phyloP scores from a whole-genome alignment of 495 filamentous ascomycete species.

The Aspergillus diversus region DNA sequence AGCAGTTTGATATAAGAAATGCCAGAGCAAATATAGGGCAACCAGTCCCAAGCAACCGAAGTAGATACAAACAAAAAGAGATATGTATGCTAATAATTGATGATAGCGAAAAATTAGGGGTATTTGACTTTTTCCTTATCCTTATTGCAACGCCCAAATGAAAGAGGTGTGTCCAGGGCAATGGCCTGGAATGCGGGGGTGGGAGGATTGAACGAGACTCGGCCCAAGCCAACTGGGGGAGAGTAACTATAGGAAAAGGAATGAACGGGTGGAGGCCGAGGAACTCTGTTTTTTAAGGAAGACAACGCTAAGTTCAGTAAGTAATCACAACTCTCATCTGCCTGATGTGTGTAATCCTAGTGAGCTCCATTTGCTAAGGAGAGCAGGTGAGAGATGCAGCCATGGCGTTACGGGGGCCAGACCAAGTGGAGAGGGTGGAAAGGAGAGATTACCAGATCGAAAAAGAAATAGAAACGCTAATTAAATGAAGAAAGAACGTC shows the following conservation, averaged over 20 bases:
- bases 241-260: background rate
- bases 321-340: slow-evolving; percentile 2
- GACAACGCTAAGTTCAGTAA: background rate
- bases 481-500: background rate
- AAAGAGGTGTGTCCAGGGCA: slow-evolving; percentile 18
- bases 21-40: slow-evolving; percentile 15
- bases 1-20: slow-evolving; percentile 4
- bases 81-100: slow-evolving; percentile 15
- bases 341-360: slow-evolving; percentile 2
- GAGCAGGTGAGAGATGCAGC: background rate
- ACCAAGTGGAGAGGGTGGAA: background rate
- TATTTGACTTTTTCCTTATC: background rate
- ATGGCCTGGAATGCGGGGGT: slow-evolving; percentile 30
- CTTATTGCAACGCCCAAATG: background rate
- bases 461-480: slow-evolving; percentile 2
- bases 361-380: slow-evolving; percentile 8
- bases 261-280: slow-evolving; percentile 1
- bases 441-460: background rate
- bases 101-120: background rate
- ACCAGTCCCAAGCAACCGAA: slow-evolving; percentile 21
- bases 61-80: slow-evolving; percentile 14
- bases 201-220: slow-evolving; percentile 9
- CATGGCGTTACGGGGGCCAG: slow-evolving; percentile 1
- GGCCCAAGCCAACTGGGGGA: background rate
- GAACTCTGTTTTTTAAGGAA: background rate